phyloP scores from a whole-genome alignment of 345 rosid species.

The Lumnitzera racemosa region DNA sequence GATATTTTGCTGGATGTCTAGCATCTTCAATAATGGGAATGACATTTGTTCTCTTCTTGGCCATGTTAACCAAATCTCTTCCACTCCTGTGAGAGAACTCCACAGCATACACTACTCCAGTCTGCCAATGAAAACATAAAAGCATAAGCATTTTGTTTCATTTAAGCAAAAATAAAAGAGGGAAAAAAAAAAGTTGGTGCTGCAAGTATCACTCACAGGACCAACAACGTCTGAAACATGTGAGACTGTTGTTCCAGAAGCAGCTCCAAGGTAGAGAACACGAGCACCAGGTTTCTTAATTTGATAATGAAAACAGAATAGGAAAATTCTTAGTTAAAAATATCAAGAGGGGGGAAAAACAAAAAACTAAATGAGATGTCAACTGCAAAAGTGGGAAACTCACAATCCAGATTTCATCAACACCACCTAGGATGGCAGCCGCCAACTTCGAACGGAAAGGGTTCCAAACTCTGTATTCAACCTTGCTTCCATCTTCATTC shows the following conservation, averaged over 20 bases:
- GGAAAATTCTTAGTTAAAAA: neutral
- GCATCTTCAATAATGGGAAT: constrained; percentile 98
- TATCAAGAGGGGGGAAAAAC: neutral
- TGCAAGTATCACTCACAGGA: constrained; percentile 46
- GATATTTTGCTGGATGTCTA: constrained; percentile 91
- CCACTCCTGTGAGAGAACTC: constrained; percentile 99
- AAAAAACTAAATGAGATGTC: neutral
- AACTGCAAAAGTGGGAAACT: constrained; percentile 13
- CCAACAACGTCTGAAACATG: constrained; percentile 97
- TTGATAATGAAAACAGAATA: neutral
- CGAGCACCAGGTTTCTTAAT: constrained; percentile 88
- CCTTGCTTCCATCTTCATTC: constrained; percentile 89
- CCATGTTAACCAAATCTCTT: constrained; percentile 97
- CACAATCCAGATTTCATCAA: constrained; percentile 91
- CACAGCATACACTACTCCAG: constrained; percentile 88
- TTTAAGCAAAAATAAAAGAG: neutral
- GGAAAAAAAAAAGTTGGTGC: too few relatives aligned
- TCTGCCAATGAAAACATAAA: constrained; percentile 21
- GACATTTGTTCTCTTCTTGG: constrained; percentile 89
- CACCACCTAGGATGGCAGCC: constrained; percentile 96
- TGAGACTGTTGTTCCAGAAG: constrained; percentile 99
- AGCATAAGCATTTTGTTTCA: neutral
- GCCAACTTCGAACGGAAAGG: constrained; percentile 98
- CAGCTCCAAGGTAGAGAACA: constrained; percentile 96
- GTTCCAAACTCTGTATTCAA: constrained; percentile 93